Conservation (phyloP, 1,284 basidiomycete genomes). For the Macrocystidia cucumis region DNA sequence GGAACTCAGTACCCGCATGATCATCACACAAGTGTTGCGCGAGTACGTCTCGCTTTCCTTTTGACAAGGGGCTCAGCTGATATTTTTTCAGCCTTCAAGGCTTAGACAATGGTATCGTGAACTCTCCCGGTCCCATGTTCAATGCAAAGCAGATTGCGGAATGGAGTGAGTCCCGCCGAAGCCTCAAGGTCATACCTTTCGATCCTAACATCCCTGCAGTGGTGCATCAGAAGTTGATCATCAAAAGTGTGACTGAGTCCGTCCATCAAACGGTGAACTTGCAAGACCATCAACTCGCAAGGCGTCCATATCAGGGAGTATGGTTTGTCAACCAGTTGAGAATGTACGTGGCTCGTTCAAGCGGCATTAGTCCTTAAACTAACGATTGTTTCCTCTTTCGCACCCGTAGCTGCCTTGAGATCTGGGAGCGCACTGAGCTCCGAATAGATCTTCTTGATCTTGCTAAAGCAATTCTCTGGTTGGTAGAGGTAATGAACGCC, state of each 20-base stretch:
- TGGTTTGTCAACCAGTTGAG: conserved; percentile 67
- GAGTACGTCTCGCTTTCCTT: conserved; percentile 37
- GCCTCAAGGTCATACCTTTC: conserved; percentile 1
- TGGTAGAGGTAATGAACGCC: conserved; percentile 57
- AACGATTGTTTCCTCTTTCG: conserved; percentile 12
- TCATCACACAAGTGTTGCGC: conserved; percentile 56
- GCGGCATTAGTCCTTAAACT: conserved; percentile 2
- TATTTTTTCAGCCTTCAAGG: conserved; percentile 33
- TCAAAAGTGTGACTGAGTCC: conserved; percentile 43
- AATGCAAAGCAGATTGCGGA: conserved; percentile 64
- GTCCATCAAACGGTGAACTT: conserved; percentile 39
- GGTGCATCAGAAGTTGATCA: conserved; percentile 53
- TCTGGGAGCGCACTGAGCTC: conserved; percentile 58
- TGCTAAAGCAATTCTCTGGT: conserved; percentile 53
- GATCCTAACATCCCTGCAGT: conserved; percentile 29
- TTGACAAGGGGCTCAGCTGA: conserved; percentile 15
- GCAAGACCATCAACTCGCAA: conserved; percentile 44
- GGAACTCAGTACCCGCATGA: conserved; percentile 51
- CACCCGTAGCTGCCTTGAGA: conserved; percentile 58
- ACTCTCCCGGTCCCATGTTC: conserved; percentile 36
- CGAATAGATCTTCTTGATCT: conserved; percentile 56
- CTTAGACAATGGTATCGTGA: conserved; percentile 24
- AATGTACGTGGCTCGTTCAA: conserved; percentile 27
- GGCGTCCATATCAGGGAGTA: conserved; percentile 59
- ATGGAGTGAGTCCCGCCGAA: conserved; percentile 55